phyloP scores from a whole-genome alignment of 2,329 filamentous ascomycete genomes.

The Parafenestella ontariensis region DNA sequence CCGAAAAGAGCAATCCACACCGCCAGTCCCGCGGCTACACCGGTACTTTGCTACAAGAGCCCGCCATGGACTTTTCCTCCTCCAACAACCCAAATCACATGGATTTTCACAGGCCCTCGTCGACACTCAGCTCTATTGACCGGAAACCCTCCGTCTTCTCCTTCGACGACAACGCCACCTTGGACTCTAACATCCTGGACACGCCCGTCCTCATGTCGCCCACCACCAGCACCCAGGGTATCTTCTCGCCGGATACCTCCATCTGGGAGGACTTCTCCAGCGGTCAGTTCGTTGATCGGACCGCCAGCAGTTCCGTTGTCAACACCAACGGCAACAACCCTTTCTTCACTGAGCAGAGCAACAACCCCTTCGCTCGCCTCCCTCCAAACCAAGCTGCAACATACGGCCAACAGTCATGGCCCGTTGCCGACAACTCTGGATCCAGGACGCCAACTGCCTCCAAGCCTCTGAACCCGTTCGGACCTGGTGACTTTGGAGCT shows the following conservation, averaged over 20 bases:
- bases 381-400: constrained; percentile 56
- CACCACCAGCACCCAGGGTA: constrained; percentile 56
- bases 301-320: constrained; percentile 46
- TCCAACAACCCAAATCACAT: constrained; percentile 36
- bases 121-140: constrained; percentile 45
- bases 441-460: constrained; percentile 76
- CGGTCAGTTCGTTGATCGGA: constrained; percentile 48
- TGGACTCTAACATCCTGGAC: constrained; percentile 55
- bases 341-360: constrained; percentile 57
- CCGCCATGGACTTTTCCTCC: constrained; percentile 47
- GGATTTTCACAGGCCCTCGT: constrained; percentile 49
- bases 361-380: constrained; percentile 70
- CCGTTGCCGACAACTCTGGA: constrained; percentile 68
- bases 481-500: constrained; percentile 57
- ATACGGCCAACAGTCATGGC: constrained; percentile 65
- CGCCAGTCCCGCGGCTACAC: constrained; percentile 49
- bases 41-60: constrained; percentile 51
- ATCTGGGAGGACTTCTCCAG: constrained; percentile 56
- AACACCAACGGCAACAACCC: constrained; percentile 55
- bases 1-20: constrained; percentile 49
- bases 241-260: constrained; percentile 61
- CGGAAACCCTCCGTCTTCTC: constrained; percentile 47
- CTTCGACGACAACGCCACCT: constrained; percentile 62
- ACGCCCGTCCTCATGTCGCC: constrained; percentile 57
- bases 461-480: constrained; percentile 73